phyloP scores from a whole-genome alignment of 1,139 yeast species.

The Pichia sp. region DNA sequence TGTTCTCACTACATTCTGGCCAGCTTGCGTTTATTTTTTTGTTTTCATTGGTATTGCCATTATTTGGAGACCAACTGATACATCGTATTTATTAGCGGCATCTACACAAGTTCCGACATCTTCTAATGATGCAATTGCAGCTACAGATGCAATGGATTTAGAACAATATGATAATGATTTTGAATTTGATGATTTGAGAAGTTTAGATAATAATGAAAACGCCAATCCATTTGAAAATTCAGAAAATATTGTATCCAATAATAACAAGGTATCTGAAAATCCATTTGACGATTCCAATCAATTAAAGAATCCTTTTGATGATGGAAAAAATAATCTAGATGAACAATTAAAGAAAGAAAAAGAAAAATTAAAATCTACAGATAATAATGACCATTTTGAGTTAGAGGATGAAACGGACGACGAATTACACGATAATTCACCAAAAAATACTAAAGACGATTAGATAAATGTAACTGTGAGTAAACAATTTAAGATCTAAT shows the following conservation, averaged over 20 bases:
- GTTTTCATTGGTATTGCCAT: slow-evolving; percentile 82
- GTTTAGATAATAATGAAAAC: slow-evolving; percentile 32
- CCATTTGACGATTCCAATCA: slow-evolving; percentile 26
- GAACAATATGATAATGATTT: slow-evolving; percentile 43
- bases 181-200: slow-evolving; percentile 68
- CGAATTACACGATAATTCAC: slow-evolving; percentile 1
- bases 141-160: slow-evolving; percentile 51
- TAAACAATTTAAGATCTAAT: no score
- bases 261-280: slow-evolving; percentile 12
- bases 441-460: slow-evolving; percentile 1
- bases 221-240: slow-evolving; percentile 28
- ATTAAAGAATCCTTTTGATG: slow-evolving; percentile 13
- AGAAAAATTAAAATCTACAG: slow-evolving; percentile 14
- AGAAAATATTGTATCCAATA: neutral
- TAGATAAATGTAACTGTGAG: no score
- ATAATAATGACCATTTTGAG: slow-evolving; percentile 21
- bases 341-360: slow-evolving; percentile 20
- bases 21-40: slow-evolving; percentile 77
- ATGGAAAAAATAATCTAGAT: slow-evolving; percentile 21
- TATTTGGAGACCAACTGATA: slow-evolving; percentile 97
- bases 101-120: slow-evolving; percentile 89
- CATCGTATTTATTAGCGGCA: slow-evolving; percentile 90
- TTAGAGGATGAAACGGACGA: slow-evolving; percentile 27
- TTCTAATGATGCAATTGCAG: slow-evolving; percentile 61
- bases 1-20: slow-evolving; percentile 92